A percentile compares a stretch with the other conserved stretches of the same genome.
Conservation (phyloP, 441 rosid genomes). For the Macaranga tanarius region DNA sequence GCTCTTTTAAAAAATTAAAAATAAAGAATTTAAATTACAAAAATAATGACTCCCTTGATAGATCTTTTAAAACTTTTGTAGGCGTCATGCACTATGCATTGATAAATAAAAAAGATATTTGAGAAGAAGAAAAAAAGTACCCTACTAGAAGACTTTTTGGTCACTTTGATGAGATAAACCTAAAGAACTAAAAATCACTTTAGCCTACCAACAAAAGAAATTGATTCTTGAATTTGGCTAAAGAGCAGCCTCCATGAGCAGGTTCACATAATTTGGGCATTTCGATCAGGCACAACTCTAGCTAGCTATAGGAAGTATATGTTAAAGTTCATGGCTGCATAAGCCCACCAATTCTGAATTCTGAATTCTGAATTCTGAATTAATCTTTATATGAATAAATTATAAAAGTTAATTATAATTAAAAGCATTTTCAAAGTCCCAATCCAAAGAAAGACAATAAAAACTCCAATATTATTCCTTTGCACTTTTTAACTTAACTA, state of each 20-base stretch:
- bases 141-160: not conserved
- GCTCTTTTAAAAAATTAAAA: too few species aligned
- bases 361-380: not conserved
- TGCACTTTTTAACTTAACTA: not conserved
- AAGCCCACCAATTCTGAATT: not conserved
- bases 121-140: too few species aligned
- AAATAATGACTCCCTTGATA: too few species aligned
- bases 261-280: not conserved
- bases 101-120: too few species aligned
- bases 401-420: not conserved
- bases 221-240: not conserved
- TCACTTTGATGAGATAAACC: too few species aligned
- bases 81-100: too few species aligned
- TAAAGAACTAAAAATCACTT: not conserved
- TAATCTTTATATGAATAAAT: not conserved
- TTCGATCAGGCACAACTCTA: not conserved
- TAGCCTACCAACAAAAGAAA: not conserved
- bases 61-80: too few species aligned
- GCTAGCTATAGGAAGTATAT: not conserved
- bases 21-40: too few species aligned
- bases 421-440: not conserved
- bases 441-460: conserved; percentile 11
- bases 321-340: not conserved
- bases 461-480: not conserved
- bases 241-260: not conserved